Percentiles rank a stretch among this genome's conserved stretches.
Evolutionary conservation across 768 basidiomycete genomes (phyloP).

Genomic region (Termitomyces sp.): DNA sequence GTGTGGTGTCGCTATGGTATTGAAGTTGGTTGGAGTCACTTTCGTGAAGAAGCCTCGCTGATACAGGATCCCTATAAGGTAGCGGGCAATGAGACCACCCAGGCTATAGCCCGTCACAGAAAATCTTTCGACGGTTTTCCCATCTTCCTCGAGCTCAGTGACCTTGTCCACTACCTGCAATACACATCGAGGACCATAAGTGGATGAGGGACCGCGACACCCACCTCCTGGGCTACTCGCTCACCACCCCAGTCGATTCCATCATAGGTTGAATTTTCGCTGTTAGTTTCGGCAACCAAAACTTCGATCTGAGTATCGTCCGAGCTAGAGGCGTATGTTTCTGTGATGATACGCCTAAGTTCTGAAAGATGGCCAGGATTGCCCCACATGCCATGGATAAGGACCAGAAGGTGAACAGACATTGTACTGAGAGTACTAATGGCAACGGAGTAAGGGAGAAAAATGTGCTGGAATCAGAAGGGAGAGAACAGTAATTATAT

Average conservation of each 20-base stretch:
- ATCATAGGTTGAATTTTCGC: constrained; percentile 68
- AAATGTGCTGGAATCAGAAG: background rate
- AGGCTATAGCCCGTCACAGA: constrained; percentile 76
- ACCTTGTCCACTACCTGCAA: constrained; percentile 56
- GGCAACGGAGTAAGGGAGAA: background rate
- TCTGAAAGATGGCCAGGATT: constrained; percentile 60
- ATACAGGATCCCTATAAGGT: constrained; percentile 66
- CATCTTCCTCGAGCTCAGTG: constrained; percentile 43
- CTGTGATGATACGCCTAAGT: constrained; percentile 46
- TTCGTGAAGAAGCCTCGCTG: constrained; percentile 68
- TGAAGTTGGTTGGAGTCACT: constrained; percentile 74
- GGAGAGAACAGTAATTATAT: background rate
- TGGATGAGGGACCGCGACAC: constrained; percentile 8
- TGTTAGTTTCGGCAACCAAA: constrained; percentile 61
- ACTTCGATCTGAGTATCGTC: constrained; percentile 50
- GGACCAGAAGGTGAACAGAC: constrained; percentile 42
- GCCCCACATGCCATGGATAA: constrained; percentile 80
- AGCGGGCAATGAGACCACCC: constrained; percentile 80
- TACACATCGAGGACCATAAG: background rate
- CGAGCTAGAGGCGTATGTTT: constrained; percentile 30
- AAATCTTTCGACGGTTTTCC: constrained; percentile 59
- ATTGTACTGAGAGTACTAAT: constrained; percentile 9
- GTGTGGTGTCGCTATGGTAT: constrained; percentile 80
- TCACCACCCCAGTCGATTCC: constrained; percentile 84
- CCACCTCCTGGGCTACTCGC: constrained; percentile 73